Conservation (phyloP, 2,329 filamentous ascomycete genomes). For the Calonectria pseudoreteaudii region DNA sequence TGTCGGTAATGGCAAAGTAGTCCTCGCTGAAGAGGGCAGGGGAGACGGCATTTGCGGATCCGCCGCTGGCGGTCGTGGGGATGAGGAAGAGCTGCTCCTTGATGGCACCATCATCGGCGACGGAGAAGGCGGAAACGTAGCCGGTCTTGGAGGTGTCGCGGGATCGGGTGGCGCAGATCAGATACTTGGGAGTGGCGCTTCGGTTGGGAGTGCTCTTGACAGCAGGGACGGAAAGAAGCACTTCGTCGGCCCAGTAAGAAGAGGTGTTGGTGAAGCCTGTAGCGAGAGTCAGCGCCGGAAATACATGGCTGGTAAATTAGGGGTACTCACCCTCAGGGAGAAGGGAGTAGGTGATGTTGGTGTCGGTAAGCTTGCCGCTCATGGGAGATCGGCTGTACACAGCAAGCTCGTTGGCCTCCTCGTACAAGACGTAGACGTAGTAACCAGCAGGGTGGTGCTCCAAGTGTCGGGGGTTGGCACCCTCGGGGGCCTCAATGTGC, state of each 20-base stretch:
- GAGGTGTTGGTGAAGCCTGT: constrained; percentile 17
- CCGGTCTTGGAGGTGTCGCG: constrained; percentile 1
- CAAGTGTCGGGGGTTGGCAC: constrained; percentile 15
- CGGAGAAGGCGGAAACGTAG: constrained; percentile 8
- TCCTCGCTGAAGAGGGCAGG: constrained; percentile 24
- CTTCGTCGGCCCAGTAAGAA: constrained; percentile 21
- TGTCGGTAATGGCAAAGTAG: constrained; percentile 29
- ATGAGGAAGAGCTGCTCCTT: constrained; percentile 16
- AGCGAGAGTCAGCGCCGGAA: not conserved
- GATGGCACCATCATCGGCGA: constrained; percentile 2
- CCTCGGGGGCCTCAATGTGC: not conserved
- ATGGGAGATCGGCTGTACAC: not conserved
- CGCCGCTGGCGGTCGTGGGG: constrained; percentile 23
- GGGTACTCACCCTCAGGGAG: constrained; percentile 1
- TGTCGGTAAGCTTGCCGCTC: constrained; percentile 8
- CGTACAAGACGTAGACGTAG: constrained; percentile 13
- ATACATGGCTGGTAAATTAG: not conserved
- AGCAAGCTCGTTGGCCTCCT: constrained; percentile 9
- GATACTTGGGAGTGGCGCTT: constrained; percentile 9
- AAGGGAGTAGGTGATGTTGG: constrained; percentile 15
- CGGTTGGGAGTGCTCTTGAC: not conserved
- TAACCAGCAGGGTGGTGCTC: constrained; percentile 1
- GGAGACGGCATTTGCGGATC: constrained; percentile 25
- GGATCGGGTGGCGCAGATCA: constrained; percentile 9
- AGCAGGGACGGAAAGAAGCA: constrained; percentile 6